Base-by-base conservation (phyloP, 768 basidiomycete genomes). In the Russula emetica region DNA sequence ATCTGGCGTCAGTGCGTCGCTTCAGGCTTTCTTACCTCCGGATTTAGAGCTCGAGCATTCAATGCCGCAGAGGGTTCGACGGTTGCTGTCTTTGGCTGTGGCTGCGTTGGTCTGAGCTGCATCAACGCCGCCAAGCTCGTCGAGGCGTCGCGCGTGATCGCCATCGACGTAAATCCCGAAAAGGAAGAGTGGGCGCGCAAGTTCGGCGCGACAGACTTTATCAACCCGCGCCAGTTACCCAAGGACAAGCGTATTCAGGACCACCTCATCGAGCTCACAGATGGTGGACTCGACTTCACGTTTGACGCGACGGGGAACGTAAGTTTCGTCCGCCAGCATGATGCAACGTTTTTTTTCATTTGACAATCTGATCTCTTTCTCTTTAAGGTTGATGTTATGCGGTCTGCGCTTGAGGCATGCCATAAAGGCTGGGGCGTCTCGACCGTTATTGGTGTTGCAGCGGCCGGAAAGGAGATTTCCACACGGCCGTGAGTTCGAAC, bases 351-450 rank as follows among this genome's bases (percentile, higher is more conserved):
- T 2, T 9, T 50, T 26, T 32, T 58, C 2, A 38, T n/a, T 55
- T 36, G 20, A 47, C 30, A 8, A 30, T 64, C 24, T 11, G 45
- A 16, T 16, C 6, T 56, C 26, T 38, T 26, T n/a, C n/a, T 30
- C 32, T 26, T 18, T 22, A 10, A 90, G 88, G 90, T 94, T 11
- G 78, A 93, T 32, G 94, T 96, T 67, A 98, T 97, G 95, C 85
- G 95, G 65, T 79, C 87, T 55, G 97, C 97, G 28, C 84, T 99
- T 53, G 97, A 99, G 77, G 91, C 94, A n/a, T 98, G 94, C 75
- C 97, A 99, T 77, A 98, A 98, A 74, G 97, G 97, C 16, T 99
- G 97, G 97, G 97, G 97, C 69, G 88, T 98, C 49, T 92, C 87
- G 62, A 98, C 92, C 61, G 74, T 99, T 68, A 98, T 99, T 64